phyloP scores from a whole-genome alignment of 2,329 filamentous ascomycete species.

The Colletotrichum zoysiae region DNA sequence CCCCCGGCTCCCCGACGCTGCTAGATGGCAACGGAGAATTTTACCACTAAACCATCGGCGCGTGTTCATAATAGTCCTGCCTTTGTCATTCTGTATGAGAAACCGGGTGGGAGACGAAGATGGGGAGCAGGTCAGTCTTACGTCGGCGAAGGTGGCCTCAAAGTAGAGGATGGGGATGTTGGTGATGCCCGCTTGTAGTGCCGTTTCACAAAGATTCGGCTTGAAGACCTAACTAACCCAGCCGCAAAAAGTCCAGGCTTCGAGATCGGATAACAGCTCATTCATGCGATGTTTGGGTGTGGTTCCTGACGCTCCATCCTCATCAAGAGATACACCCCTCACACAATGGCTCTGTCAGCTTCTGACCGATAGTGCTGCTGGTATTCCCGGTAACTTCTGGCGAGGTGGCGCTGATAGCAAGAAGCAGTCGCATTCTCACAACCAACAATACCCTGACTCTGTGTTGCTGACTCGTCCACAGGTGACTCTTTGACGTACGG shows the following conservation, averaged over 20 bases:
- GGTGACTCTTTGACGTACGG: rapidly evolving
- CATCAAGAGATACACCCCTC: background rate
- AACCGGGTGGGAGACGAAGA: background rate
- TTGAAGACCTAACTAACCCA: no score
- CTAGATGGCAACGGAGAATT: constrained; percentile 20
- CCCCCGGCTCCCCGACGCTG: constrained; percentile 11
- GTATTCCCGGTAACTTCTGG: no score
- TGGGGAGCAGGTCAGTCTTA: background rate
- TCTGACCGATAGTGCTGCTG: background rate
- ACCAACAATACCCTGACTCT: background rate
- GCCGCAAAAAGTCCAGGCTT: background rate
- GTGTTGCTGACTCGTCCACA: background rate
- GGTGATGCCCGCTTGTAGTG: background rate
- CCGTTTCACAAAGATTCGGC: background rate
- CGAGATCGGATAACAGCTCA: background rate
- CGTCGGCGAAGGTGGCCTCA: no score
- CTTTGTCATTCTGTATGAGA: background rate
- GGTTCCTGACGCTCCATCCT: background rate
- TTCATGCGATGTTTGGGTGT: background rate
- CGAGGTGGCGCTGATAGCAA: background rate
- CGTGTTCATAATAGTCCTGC: background rate
- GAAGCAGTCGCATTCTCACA: background rate
- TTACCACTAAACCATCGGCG: constrained; percentile 24
- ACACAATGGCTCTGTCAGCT: background rate
- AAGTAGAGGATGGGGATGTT: background rate